Base-by-base conservation (phyloP, 2,329 filamentous ascomycete genomes). In the Epichloe sylvatica region DNA sequence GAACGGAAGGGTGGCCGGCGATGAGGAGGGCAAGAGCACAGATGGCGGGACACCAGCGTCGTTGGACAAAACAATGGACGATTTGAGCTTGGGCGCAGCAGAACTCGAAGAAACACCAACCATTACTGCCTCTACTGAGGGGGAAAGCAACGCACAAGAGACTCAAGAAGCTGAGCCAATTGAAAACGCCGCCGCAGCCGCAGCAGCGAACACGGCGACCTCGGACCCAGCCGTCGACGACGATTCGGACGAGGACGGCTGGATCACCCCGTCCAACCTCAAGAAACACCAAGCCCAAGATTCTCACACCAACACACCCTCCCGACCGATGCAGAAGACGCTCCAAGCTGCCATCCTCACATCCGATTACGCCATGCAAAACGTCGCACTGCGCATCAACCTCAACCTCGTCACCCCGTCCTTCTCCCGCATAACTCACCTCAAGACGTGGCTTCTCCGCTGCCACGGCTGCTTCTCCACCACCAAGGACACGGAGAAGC, bases 361-460 rank as follows among this genome's bases (percentile, higher is more conserved):
- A 1, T 89, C 85, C 50, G 92, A 98, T 71, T 97, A 86, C 68
- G 91, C 92, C 49, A 94, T 98, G 87, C 91, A 97, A 70, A 97
- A 97, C 64, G 89, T 97, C 7, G 78, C 92, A 2, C 76, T 98
- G 4, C 87, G 94, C 58, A 94, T 97, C 73, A 95, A 96, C 69
- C 78, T 98, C 48, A 87, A 92, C 63, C 79, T 96, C 11, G 76
- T 96, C 51, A 89, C 90, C 0, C 78, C 86, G 0, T 77, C 80
- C 15, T 73, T 97, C 53, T 77, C 86, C 54, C 81, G 89, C 59
- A 88, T 98, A 63, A 84, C 81, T 37, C 81, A 85, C 52, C 77
- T 97, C 55, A 91, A 89, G 65, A 91, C 86, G 12, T 94, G 87
- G 75, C 81, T 96, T 4, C 77, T 95, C 50, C 83, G 92, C 41